Conservation (phyloP, 2,329 filamentous ascomycete species). For the Fusarium fracticaudum region DNA sequence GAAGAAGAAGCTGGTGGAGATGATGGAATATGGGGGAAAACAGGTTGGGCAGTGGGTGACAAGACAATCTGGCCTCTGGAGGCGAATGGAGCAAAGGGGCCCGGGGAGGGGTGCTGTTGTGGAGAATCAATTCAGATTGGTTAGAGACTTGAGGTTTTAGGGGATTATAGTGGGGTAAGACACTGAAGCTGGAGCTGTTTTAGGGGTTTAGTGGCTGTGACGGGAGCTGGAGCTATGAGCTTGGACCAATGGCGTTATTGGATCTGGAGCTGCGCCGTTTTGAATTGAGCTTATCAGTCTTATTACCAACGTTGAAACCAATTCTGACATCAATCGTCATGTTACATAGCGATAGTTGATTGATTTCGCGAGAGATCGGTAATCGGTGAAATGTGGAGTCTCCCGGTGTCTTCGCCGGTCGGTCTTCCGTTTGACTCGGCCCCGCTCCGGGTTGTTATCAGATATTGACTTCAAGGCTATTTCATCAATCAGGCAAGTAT, state of each 20-base stretch:
- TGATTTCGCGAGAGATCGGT: background rate
- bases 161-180: background rate
- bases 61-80: slow-evolving; percentile 46
- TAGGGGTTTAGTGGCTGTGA: slow-evolving; percentile 12
- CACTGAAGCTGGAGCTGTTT: slow-evolving; percentile 17
- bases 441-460: slow-evolving; percentile 18
- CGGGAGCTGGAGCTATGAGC: slow-evolving; percentile 5
- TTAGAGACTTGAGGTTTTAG: slow-evolving; percentile 1
- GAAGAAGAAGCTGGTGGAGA: slow-evolving; percentile 30
- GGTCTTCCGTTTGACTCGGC: slow-evolving; percentile 2
- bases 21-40: slow-evolving; percentile 33
- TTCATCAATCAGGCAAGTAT: background rate
- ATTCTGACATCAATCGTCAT: background rate
- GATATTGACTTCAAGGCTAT: background rate
- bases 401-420: background rate
- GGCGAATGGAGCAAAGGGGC: slow-evolving; percentile 22
- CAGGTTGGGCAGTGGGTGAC: slow-evolving; percentile 33
- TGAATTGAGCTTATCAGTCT: background rate
- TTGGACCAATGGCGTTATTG: slow-evolving; percentile 26
- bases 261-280: background rate
- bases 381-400: background rate
- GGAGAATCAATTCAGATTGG: slow-evolving; percentile 11
- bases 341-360: background rate
- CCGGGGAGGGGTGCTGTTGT: slow-evolving; percentile 20
- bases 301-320: background rate